A percentile compares a stretch with the other conserved stretches of the same genome.
Conservation (phyloP, 257 asterid genomes). For the Solanum chiquidenum region DNA sequence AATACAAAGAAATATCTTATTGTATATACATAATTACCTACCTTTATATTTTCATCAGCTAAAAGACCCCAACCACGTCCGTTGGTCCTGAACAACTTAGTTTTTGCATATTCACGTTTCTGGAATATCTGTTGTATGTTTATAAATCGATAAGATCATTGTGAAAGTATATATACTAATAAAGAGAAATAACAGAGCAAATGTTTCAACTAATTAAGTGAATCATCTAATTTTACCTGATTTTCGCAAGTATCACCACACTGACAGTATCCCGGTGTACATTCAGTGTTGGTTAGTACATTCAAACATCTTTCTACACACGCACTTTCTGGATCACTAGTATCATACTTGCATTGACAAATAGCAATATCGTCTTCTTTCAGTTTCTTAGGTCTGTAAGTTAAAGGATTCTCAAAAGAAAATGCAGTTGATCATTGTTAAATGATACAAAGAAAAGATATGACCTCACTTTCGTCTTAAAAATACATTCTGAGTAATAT, state of each 20-base stretch:
- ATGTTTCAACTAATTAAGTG: background rate
- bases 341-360: conserved; percentile 67
- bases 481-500: background rate
- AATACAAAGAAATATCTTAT: too few relatives aligned
- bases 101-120: conserved; percentile 62
- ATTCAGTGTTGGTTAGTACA: conserved; percentile 81
- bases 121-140: conserved; percentile 54
- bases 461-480: background rate
- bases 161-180: background rate
- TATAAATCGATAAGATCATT: background rate
- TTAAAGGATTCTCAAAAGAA: background rate
- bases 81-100: conserved; percentile 67
- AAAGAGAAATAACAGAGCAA: background rate
- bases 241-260: conserved; percentile 60
- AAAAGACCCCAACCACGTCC: conserved; percentile 97
- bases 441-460: background rate
- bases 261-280: conserved; percentile 80
- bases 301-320: conserved; percentile 93
- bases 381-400: conserved; percentile 43
- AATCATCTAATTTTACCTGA: conserved; percentile 40
- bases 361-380: conserved; percentile 74
- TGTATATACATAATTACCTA: conserved; percentile 33
- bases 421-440: too few relatives aligned
- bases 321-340: conserved; percentile 59
- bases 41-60: conserved; percentile 68